Base-by-base conservation (phyloP, 257 asterid genomes). In the Nicotiana paniculata region DNA sequence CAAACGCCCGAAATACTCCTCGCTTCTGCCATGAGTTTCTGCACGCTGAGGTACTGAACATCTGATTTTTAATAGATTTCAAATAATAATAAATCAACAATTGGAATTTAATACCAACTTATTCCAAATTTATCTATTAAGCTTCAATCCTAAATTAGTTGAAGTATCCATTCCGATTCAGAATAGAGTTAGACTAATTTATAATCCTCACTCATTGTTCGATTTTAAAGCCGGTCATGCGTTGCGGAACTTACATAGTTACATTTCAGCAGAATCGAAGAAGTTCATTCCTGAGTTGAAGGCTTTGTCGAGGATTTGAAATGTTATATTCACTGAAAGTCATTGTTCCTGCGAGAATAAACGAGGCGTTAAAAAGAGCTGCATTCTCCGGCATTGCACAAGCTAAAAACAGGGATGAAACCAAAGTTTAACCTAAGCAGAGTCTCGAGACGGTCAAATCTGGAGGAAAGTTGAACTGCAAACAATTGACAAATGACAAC, bases 201-300 rank as follows among this genome's bases (percentile, higher is more conserved):
- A 24, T 62, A 62, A 62, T 62, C 16, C 16, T 62, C 26, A 9
- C 21, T 59, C 65, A 2, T n/a, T 2, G 3, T n/a, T n/a, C 30
- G 0, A n/a, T 59, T n/a, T 59, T 8, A 59, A 59, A n/a, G 9
- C 9, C 0, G 65, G 65, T 59, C 3, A 7, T n/a, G 65, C 65
- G 9, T 59, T 7, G 63, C 3, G 63, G 24, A 59, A 59, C 26
- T 4, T 57, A 59, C 13, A n/a, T 8, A 59, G 46, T 9, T 83
- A 95, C 97, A 95, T 93, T 91, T 93, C 97, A n/a, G 97, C 98
- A 3, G 97, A 91, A 77, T 92, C 97, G 80, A 93, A 92, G 91
- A 93, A 93, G 80, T 92, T 93, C 39, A 95, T 93, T 84, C 98
- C 97, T 58, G 93, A 82, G 61, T 87, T 80, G 83, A 87, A 93